Base-by-base conservation (phyloP, 495 filamentous ascomycete genomes). In the Hapsidospora chrysogenum region DNA sequence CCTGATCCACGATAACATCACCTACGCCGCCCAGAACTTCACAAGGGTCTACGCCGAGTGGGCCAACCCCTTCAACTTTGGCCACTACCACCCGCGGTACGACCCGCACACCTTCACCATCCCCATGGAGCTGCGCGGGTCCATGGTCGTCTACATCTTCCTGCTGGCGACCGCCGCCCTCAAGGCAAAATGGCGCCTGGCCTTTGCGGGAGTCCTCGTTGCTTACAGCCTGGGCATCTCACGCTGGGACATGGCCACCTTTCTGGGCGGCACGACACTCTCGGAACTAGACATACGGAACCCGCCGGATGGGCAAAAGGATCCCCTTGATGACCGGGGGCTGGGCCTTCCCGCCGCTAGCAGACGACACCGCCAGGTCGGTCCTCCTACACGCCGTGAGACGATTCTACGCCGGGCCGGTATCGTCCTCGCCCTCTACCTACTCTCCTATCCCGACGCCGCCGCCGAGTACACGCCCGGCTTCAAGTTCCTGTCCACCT, bases 91-190 rank as follows among this genome's bases (percentile, higher is more conserved):
- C 29, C 60, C 67, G 17, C 44, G 42, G 6, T 78, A 76, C 46
- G 71, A 77, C 33, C 61, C 66, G 14, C 71, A 74, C 35, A 54
- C 76, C 0, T 80, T 74, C 74, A 78, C 75, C 9, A 77, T 80
- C 22, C 72, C 75, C 0, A 66, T 78, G 27, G 74, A 80, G 42
- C 72, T 78, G 30, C 60, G 63, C 29, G 66, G 70, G 42, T 78
- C 73, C 11, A 63, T 77, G 39, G 49, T 80, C 15, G 57, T 80
- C 1, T 80, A 78, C 43, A 44, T 74, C 57, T 52, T 53, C 56
- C 40, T 52, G 51, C 21, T 52, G 19, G 39, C 48, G 3, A 26
- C 23, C 23, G 23, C 23, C 23, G 23, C 23, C 23, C 23, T 26
- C 23, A 26, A 26, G 23, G 23, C 23, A 6, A 26, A 26, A 11